A percentile compares a stretch with the other conserved stretches of the same genome.
Conservation (phyloP, 2,329 filamentous ascomycete genomes). For the Aspergillus amoenus region DNA sequence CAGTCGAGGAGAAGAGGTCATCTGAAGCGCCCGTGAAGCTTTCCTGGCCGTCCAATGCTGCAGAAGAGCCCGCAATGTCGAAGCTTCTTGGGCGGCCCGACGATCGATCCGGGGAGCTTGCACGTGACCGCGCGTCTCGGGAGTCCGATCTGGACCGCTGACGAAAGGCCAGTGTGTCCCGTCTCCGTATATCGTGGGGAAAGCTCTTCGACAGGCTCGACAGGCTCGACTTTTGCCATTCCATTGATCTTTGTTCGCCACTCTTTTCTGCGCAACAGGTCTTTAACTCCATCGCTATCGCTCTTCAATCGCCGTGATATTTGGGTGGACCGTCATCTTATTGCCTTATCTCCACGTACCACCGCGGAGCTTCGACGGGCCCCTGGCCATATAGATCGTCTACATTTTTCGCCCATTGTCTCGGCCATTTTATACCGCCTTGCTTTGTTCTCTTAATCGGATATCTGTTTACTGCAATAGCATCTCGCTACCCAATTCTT, state of each 20-base stretch:
- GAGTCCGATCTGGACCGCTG: not conserved
- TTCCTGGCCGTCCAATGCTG: not conserved
- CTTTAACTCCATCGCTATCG: conserved; percentile 51
- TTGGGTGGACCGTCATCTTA: conserved; percentile 44
- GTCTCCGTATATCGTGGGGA: conserved; percentile 11
- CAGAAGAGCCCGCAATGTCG: not conserved
- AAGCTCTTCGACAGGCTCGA: conserved; percentile 2
- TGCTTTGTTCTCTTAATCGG: not conserved
- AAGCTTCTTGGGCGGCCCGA: not conserved
- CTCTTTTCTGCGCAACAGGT: conserved; percentile 51
- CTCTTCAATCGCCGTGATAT: conserved; percentile 35
- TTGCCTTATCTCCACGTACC: conserved; percentile 32
- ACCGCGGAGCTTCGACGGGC: conserved; percentile 22
- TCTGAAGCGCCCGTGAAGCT: not conserved
- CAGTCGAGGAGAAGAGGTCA: not conserved
- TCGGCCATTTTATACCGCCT: not conserved
- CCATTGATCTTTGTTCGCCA: conserved; percentile 52
- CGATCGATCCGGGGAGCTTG: conserved; percentile 15
- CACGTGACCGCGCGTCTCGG: conserved; percentile 18
- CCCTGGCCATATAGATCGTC: conserved; percentile 16
- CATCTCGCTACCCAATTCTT: not conserved
- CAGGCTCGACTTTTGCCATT: conserved; percentile 50
- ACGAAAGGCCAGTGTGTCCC: conserved; percentile 22
- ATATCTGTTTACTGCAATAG: not conserved
- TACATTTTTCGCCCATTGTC: not conserved